Evolutionary conservation across 495 filamentous ascomycete genomes (phyloP).

Genomic region (Evansstolkia leycettana): DNA sequence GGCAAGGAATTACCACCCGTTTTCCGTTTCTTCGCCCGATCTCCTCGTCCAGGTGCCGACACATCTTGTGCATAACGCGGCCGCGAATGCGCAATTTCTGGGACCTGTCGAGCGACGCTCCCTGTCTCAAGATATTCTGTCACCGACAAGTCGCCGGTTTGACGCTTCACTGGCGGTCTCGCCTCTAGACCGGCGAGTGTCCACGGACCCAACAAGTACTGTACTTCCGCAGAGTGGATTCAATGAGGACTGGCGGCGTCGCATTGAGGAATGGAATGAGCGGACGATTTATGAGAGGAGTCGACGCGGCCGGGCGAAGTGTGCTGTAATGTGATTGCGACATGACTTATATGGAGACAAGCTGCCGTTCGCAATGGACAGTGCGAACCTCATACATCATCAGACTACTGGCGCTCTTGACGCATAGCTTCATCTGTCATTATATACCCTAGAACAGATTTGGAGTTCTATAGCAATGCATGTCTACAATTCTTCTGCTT

Average conservation of each 20-base stretch:
- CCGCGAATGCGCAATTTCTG: constrained; percentile 7
- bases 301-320: constrained; percentile 22
- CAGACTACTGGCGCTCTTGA: too few species aligned
- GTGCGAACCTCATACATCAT: too few species aligned
- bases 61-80: constrained; percentile 1
- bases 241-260: constrained; percentile 29
- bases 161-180: constrained; percentile 10
- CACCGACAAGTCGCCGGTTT: constrained; percentile 2
- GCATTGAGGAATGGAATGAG: constrained; percentile 25
- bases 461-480: too few species aligned
- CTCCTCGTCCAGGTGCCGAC: constrained; percentile 9
- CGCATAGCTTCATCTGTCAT: too few species aligned
- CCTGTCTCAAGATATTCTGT: constrained; percentile 10
- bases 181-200: constrained; percentile 21
- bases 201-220: constrained; percentile 24
- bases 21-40: constrained; percentile 29
- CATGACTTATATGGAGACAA: too few species aligned
- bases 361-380: too few species aligned
- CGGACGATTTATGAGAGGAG: constrained; percentile 26
- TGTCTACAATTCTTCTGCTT: too few species aligned
- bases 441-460: too few species aligned
- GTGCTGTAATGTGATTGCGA: constrained; percentile 23
- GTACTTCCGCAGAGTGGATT: constrained; percentile 11
- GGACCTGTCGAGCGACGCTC: constrained; percentile 6
- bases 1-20: constrained; percentile 15